These are phyloP conservation scores for Candida sakaeoensis DNA, from an alignment of 805 yeast genomes.

Conservation along the genomic window DNA sequence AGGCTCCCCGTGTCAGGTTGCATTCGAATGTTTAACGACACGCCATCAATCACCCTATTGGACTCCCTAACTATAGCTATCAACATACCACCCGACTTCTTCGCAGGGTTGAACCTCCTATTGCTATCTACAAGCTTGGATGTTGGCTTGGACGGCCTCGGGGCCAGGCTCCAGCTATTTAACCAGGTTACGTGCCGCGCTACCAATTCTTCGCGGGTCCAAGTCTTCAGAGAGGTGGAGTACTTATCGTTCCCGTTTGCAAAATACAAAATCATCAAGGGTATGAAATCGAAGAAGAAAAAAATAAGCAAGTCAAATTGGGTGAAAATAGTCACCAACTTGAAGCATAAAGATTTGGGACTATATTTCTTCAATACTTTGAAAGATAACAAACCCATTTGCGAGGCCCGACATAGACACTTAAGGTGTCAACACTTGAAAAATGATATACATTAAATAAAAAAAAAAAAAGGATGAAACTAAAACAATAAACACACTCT, in stretches of 20 bases:
- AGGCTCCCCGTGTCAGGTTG: conserved; percentile 1
- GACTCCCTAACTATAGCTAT: background rate
- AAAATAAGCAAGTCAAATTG: conserved; percentile 3
- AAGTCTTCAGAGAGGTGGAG: conserved; percentile 7
- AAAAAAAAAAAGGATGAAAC: background rate
- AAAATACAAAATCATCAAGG: conserved; percentile 3
- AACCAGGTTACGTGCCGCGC: conserved; percentile 5
- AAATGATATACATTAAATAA: background rate
- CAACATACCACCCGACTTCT: conserved; percentile 4
- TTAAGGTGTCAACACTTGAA: conserved; percentile 3
- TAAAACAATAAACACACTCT: background rate
- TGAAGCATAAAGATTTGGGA: conserved; percentile 9
- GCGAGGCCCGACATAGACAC: conserved; percentile 7
- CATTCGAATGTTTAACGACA: background rate
- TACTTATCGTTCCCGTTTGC: conserved; percentile 9
- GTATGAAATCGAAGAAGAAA: conserved; percentile 2
- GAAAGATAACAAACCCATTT: conserved; percentile 9
- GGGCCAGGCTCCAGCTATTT: background rate
- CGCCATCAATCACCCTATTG: background rate
- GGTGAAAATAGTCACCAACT: conserved; percentile 4
- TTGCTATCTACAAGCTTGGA: conserved; percentile 2
- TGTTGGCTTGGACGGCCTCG: conserved; percentile 2
- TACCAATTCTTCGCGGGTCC: conserved; percentile 1
- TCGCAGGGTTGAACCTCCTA: conserved; percentile 1
- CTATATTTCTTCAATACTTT: conserved; percentile 6